A percentile compares a stretch with the other conserved stretches of the same genome.
These are phyloP conservation scores for Phyllostachys edulis DNA, from an alignment of 176 grass and related monocot species.

Conservation along the genomic window DNA sequence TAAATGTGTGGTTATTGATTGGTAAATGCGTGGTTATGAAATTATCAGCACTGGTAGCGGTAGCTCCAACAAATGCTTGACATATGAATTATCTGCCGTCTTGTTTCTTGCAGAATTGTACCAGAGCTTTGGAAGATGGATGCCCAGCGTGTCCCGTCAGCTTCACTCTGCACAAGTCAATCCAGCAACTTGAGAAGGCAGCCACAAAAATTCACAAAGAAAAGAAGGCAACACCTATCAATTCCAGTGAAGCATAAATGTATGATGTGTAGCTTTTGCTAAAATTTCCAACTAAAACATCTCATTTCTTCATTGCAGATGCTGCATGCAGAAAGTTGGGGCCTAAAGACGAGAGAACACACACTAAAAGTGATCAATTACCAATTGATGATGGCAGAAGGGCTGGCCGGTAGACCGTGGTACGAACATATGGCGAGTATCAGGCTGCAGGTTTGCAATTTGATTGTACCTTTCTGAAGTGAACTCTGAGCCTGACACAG, in stretches of 20 bases:
- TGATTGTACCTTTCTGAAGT: conserved; percentile 4
- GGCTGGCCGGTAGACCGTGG: conserved; percentile 71
- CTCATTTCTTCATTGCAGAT: conserved; percentile 34
- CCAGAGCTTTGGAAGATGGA: conserved; percentile 46
- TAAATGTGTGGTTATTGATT: not conserved
- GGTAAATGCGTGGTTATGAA: not conserved
- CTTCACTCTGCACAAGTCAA: conserved; percentile 66
- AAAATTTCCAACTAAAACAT: not conserved
- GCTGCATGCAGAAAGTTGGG: conserved; percentile 51
- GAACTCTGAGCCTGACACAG: not conserved
- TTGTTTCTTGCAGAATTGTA: conserved; percentile 40
- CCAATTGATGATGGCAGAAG: conserved; percentile 80
- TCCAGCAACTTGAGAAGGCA: conserved; percentile 58
- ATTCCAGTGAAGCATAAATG: not conserved
- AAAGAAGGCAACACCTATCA: conserved; percentile 46
- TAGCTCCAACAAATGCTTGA: conserved; percentile 11
- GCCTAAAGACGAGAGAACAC: conserved; percentile 38
- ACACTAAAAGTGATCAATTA: conserved; percentile 72
- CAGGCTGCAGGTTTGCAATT: not conserved
- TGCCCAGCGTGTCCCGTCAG: conserved; percentile 49
- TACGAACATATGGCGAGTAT: conserved; percentile 85
- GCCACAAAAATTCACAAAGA: conserved; percentile 54
- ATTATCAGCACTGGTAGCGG: not conserved
- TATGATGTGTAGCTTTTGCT: not conserved
- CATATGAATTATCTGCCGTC: not conserved